These are phyloP conservation scores for Gilbertella persicaria DNA, from an alignment of 371 early-diverging fungal genomes.

Conservation along the genomic window DNA sequence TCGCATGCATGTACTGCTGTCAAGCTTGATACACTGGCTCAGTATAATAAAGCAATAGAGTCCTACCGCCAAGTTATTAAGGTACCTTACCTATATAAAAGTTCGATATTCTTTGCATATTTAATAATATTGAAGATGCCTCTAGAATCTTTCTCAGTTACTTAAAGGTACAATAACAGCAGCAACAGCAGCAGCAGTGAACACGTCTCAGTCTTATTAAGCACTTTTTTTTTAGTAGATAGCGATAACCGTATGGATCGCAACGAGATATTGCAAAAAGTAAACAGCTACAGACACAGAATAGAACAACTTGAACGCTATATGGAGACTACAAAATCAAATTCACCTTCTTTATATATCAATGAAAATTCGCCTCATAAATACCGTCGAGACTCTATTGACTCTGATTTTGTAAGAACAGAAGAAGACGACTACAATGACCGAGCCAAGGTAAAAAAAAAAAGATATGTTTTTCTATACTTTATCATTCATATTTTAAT, in stretches of 20 bases:
- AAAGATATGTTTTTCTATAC: background rate
- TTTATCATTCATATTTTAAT: background rate
- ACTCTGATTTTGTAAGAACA: conserved; percentile 20
- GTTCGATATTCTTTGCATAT: too few species aligned
- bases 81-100: conserved; percentile 27
- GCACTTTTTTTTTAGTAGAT: conserved; percentile 1
- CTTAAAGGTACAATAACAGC: conserved; percentile 11
- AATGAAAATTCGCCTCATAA: conserved; percentile 28
- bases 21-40: conserved; percentile 47
- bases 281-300: conserved; percentile 43
- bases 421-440: conserved; percentile 31
- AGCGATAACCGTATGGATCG: conserved; percentile 15
- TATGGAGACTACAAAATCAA: conserved; percentile 15
- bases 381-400: conserved; percentile 28
- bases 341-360: conserved; percentile 17
- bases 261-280: conserved; percentile 35
- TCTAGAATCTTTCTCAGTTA: conserved; percentile 20
- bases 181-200: background rate
- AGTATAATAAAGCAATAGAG: conserved; percentile 45
- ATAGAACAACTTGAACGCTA: conserved; percentile 38
- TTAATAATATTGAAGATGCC: background rate
- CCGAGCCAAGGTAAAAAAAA: conserved; percentile 37
- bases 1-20: conserved; percentile 51
- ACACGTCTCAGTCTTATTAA: background rate
- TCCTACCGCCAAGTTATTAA: conserved; percentile 51